phyloP scores from a whole-genome alignment of 2,329 filamentous ascomycete species.

The Exophiala xenobiotica region DNA sequence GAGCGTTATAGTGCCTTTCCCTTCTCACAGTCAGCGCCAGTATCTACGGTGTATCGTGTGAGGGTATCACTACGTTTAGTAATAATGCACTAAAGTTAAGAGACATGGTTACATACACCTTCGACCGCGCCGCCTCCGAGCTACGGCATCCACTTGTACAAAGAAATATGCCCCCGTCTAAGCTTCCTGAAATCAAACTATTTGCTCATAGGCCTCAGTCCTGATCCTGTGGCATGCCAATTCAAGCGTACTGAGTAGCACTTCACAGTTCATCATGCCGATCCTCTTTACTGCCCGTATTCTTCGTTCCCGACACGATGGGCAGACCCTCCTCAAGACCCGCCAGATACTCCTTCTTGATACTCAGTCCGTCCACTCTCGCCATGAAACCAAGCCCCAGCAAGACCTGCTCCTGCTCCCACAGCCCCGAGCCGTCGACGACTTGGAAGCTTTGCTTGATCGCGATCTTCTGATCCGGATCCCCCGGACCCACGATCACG shows the following conservation, averaged over 20 bases:
- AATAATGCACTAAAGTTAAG: no score
- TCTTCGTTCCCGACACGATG: constrained; percentile 42
- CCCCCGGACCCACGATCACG: constrained; percentile 82
- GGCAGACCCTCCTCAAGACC: constrained; percentile 10
- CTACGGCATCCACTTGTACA: no score
- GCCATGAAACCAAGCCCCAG: constrained; percentile 14
- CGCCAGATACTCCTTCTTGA: constrained; percentile 8
- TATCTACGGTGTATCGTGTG: no score
- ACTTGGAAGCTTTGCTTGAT: constrained; percentile 35
- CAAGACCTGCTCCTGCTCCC: constrained; percentile 20
- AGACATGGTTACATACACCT: no score
- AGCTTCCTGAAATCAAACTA: not conserved
- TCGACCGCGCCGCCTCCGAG: no score
- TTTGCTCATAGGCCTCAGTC: no score
- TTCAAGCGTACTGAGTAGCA: no score
- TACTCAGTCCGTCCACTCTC: constrained; percentile 6
- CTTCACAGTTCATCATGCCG: not conserved
- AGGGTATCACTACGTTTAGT: no score
- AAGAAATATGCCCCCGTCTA: no score
- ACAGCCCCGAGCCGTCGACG: constrained; percentile 17
- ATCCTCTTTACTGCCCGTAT: constrained; percentile 45
- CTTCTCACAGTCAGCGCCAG: no score
- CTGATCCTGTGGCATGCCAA: no score
- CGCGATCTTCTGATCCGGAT: constrained; percentile 68
- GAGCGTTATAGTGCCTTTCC: no score